These are phyloP conservation scores for Elsinoe fawcettii DNA, from an alignment of 2,329 filamentous ascomycete species.

Conservation along the genomic window DNA sequence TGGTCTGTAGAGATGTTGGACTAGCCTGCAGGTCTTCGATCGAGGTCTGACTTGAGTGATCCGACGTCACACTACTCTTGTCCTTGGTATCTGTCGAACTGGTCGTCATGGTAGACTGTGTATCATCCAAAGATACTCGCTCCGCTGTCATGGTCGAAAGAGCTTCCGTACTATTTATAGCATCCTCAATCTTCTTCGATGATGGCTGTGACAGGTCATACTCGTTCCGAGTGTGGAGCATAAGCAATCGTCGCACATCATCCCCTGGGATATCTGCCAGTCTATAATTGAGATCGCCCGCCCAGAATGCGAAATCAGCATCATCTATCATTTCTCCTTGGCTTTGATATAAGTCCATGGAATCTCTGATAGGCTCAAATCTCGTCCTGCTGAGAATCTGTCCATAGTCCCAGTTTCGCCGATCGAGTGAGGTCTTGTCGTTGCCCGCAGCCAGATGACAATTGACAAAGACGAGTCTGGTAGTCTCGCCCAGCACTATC, in stretches of 20 bases:
- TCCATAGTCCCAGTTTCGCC: conserved; percentile 80
- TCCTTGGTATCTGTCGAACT: conserved; percentile 2
- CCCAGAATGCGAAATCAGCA: conserved; percentile 93
- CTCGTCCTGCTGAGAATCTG: conserved; percentile 70
- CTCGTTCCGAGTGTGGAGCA: conserved; percentile 72
- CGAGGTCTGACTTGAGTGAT: not conserved
- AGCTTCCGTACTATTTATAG: conserved; percentile 21
- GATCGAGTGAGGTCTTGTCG: conserved; percentile 67
- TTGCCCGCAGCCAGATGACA: conserved; percentile 83
- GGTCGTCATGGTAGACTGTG: conserved; percentile 7
- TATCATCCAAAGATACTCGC: not conserved
- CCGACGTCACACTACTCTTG: not conserved
- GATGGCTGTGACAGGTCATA: conserved; percentile 49
- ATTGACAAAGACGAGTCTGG: conserved; percentile 82
- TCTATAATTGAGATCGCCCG: conserved; percentile 92
- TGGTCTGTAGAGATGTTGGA: conserved; percentile 80
- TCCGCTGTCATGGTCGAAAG: not conserved
- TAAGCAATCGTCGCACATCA: conserved; percentile 77
- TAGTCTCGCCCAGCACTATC: conserved; percentile 81
- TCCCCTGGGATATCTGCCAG: conserved; percentile 81
- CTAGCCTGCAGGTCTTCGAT: conserved; percentile 38
- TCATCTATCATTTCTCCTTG: conserved; percentile 67
- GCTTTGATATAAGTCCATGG: conserved; percentile 52
- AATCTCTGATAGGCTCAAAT: conserved; percentile 65
- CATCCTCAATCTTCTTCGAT: conserved; percentile 30